Percentiles rank a stretch among this genome's conserved stretches.
Evolutionary conservation across 2,329 filamentous ascomycete genomes (phyloP).

Genomic region (Macrophomina pseudophaseolina): DNA sequence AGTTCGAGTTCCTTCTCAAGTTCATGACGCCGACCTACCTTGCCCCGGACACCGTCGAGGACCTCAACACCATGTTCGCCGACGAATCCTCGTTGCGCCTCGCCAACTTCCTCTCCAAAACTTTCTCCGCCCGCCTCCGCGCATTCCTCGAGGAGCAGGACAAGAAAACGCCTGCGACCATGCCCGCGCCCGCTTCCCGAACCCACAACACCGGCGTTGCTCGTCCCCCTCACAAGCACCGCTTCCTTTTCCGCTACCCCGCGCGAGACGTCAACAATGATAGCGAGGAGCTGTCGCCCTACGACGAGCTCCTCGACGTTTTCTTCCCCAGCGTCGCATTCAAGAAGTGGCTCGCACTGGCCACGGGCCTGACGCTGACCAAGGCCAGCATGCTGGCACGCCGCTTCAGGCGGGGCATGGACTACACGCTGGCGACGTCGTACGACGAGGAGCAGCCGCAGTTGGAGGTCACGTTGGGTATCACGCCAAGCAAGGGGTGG

Average conservation of each 20-base stretch:
- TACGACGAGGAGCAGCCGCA: conserved; percentile 75
- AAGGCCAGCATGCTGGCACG: conserved; percentile 80
- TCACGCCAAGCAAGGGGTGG: conserved; percentile 88
- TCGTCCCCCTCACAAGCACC: conserved; percentile 91
- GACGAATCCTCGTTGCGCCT: conserved; percentile 85
- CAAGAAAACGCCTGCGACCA: conserved; percentile 53
- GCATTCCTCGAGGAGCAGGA: conserved; percentile 68
- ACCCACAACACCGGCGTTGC: conserved; percentile 64
- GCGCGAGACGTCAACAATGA: conserved; percentile 42
- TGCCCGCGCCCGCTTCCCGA: conserved; percentile 39
- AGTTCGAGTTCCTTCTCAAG: conserved; percentile 87
- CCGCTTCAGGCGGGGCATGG: conserved; percentile 82
- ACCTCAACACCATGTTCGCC: conserved; percentile 78
- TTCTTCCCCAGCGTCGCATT: conserved; percentile 86
- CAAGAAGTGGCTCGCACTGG: conserved; percentile 84
- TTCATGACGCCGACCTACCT: conserved; percentile 91
- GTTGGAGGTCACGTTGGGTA: conserved; percentile 83
- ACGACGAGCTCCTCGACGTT: conserved; percentile 79
- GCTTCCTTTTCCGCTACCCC: conserved; percentile 80
- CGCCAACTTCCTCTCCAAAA: conserved; percentile 75
- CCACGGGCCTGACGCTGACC: conserved; percentile 75
- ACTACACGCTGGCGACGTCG: conserved; percentile 91
- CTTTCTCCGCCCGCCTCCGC: conserved; percentile 75
- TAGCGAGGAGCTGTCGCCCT: conserved; percentile 43
- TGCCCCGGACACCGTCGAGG: conserved; percentile 86